phyloP scores from a whole-genome alignment of 768 basidiomycete genomes.

The Daedaleopsis nitida region DNA sequence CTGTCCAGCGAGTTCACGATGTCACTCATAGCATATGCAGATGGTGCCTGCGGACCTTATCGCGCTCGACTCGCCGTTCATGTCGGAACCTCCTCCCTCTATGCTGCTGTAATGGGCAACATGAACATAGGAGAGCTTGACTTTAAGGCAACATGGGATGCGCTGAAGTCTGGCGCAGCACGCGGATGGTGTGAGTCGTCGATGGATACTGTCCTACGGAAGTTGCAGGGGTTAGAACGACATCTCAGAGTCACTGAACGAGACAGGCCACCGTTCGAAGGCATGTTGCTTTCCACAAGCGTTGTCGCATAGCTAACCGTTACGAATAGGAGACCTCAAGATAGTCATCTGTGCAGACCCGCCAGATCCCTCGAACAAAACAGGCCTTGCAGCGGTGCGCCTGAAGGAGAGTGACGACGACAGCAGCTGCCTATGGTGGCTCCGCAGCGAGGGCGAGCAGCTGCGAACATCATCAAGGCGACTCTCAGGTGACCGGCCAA shows the following conservation, averaged over 20 bases:
- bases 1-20: neutral
- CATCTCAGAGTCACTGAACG: slow-evolving; percentile 54
- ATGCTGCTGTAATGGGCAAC: neutral
- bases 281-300: slow-evolving; percentile 31
- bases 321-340: slow-evolving; percentile 62
- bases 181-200: slow-evolving; percentile 73
- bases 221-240: slow-evolving; percentile 50
- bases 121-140: slow-evolving; percentile 32
- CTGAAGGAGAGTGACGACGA: slow-evolving; percentile 67
- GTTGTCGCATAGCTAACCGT: neutral
- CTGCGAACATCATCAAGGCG: slow-evolving; percentile 49
- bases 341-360: slow-evolving; percentile 43
- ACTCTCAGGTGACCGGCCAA: slow-evolving; percentile 7
- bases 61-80: slow-evolving; percentile 71
- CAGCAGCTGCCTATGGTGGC: slow-evolving; percentile 71
- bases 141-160: slow-evolving; percentile 63
- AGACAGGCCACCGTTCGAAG: slow-evolving; percentile 61
- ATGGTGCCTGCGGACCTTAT: slow-evolving; percentile 58
- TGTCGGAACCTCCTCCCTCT: slow-evolving; percentile 42
- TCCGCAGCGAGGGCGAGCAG: slow-evolving; percentile 53
- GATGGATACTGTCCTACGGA: slow-evolving; percentile 54
- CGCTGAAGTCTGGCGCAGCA: slow-evolving; percentile 39
- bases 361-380: neutral
- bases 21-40: neutral
- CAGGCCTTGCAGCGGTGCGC: slow-evolving; percentile 46